A percentile compares a stretch with the other conserved stretches of the same genome.
These are phyloP conservation scores for Aspergillus phoenicis DNA, from an alignment of 2,329 filamentous ascomycete species.

Conservation along the genomic window DNA sequence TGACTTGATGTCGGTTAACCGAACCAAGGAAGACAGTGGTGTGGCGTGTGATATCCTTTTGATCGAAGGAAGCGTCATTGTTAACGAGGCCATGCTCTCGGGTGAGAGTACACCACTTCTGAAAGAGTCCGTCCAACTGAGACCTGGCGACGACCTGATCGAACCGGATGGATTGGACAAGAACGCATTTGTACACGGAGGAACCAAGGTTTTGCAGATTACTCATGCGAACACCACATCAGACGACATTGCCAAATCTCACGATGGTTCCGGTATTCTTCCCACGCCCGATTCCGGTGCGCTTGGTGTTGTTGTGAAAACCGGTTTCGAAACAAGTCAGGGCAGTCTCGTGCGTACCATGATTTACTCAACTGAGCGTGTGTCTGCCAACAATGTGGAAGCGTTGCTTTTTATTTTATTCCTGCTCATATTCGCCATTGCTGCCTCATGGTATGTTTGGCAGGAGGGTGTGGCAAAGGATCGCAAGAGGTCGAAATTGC, in stretches of 20 bases:
- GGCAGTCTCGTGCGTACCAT: conserved; percentile 96
- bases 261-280: conserved; percentile 74
- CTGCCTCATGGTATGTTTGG: conserved; percentile 99
- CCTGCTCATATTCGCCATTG: conserved; percentile 91
- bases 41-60: conserved; percentile 97
- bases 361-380: conserved; percentile 98
- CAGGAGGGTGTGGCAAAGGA: conserved; percentile 92
- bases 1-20: conserved; percentile 86
- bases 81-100: conserved; percentile 99
- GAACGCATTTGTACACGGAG: conserved; percentile 93
- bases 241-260: conserved; percentile 64
- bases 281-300: conserved; percentile 90
- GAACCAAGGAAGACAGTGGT: conserved; percentile 95
- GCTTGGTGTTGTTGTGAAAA: conserved; percentile 92
- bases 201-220: conserved; percentile 95
- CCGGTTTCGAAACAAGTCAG: conserved; percentile 97
- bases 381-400: conserved; percentile 97
- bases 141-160: conserved; percentile 75
- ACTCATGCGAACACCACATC: conserved; percentile 76
- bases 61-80: conserved; percentile 92
- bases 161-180: conserved; percentile 94
- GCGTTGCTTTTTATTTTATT: conserved; percentile 98
- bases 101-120: conserved; percentile 95
- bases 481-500: conserved; percentile 93
- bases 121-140: conserved; percentile 92